phyloP scores from a whole-genome alignment of 2,329 filamentous ascomycete genomes.

The Pseudopyrenochaeta lycopersici region DNA sequence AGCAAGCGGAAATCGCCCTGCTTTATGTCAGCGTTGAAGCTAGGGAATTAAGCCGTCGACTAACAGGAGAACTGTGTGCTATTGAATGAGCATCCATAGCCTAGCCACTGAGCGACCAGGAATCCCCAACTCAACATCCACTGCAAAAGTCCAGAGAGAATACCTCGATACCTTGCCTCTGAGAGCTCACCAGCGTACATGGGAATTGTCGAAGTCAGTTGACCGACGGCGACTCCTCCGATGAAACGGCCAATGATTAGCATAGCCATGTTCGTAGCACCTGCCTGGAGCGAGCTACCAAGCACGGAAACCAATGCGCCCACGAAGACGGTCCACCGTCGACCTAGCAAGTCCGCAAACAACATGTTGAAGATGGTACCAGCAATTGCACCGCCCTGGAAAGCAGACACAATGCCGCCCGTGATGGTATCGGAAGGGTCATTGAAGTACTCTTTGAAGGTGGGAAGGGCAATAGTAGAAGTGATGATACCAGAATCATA shows the following conservation, averaged over 20 bases:
- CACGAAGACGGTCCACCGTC: conserved; percentile 42
- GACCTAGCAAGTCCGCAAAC: conserved; percentile 21
- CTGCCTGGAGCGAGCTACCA: conserved; percentile 49
- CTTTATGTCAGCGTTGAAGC: no score
- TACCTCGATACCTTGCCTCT: conserved; percentile 62
- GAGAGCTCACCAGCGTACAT: conserved; percentile 73
- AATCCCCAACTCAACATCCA: conserved; percentile 48
- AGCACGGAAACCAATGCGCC: conserved; percentile 45
- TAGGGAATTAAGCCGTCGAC: no score
- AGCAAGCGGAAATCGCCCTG: conserved; percentile 56
- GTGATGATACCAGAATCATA: conserved; percentile 20
- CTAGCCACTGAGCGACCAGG: conserved; percentile 51
- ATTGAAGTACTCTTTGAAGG: conserved; percentile 13
- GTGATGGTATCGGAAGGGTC: conserved; percentile 2
- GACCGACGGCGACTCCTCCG: conserved; percentile 58
- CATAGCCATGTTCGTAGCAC: conserved; percentile 52
- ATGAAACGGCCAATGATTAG: conserved; percentile 61
- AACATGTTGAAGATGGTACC: conserved; percentile 16
- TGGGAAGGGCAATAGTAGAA: conserved; percentile 11
- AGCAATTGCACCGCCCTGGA: conserved; percentile 15
- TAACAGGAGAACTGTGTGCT: conserved; percentile 16
- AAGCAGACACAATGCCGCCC: background rate
- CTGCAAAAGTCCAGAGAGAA: conserved; percentile 14
- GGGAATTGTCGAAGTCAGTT: conserved; percentile 16
- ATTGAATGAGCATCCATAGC: conserved; percentile 47